Evolutionary conservation across 2,329 filamentous ascomycete species (phyloP), one percentile per base, ranked within the genome.

Genomic region (Trichophaea hybrida): DNA sequence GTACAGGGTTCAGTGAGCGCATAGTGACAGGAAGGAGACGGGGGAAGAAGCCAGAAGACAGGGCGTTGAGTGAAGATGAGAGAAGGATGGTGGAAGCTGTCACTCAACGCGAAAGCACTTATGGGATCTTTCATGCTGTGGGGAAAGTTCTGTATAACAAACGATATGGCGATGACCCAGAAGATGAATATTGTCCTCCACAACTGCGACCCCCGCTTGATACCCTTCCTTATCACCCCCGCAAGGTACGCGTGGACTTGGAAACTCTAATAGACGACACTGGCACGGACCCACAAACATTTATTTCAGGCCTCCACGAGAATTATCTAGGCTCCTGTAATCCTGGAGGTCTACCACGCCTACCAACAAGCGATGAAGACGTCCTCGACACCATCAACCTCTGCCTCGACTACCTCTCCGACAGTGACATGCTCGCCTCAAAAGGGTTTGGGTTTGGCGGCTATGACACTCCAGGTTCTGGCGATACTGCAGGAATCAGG

Each of bases 81-180:
- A 76, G 80, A 60, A 85, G 94, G 64, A 90, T 83, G 4, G 73
- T 97, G 7, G 82, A 88, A 69, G 75, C 93, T 61, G 80, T 97
- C 24, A 88, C 86, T 0, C 88, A 90, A 69, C 81, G 93, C 59
- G 93, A 97, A 73, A 84, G 86, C 13, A 95, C 85, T 64, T 76
- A 98, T 2, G 93, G 91, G 1, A 88, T 98, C 55, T 98, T 98
- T 69, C 93, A 98, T 71, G 89, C 93, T 0, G 86, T 97, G 10
- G 93, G 91, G 2, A 96, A 93, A 70, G 87, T 98, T 1, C 84
- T 97, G 0, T 94, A 97, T 74, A 98, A 98, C 74, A 98, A 96
- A 71, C 80, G 61, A 6, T 66, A 64, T 12, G 64, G 64, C 12
- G 63, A 66, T 46, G 64, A 66, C n/a, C 5, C 46, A 15, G 61